Conservation (phyloP, 306 rosid species). For the Rubus parviflorus region DNA sequence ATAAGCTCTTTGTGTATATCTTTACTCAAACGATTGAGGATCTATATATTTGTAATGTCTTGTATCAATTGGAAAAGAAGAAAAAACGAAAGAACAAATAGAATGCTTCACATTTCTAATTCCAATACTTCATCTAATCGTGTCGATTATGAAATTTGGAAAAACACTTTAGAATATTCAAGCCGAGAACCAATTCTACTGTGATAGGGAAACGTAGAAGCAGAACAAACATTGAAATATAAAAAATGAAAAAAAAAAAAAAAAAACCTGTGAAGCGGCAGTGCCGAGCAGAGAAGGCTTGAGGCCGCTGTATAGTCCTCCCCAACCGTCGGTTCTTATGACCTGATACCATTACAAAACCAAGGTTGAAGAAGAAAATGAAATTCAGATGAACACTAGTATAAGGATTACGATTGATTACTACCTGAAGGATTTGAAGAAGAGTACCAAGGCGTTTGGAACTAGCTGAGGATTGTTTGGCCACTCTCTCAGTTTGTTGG, state of each 20-base stretch:
- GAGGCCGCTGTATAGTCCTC: slow-evolving; percentile 85
- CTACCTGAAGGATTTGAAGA: slow-evolving; percentile 69
- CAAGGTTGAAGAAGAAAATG: not conserved
- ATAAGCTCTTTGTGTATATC: not conserved
- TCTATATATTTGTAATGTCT: not conserved
- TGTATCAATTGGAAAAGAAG: not conserved
- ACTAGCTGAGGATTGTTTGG: slow-evolving; percentile 35
- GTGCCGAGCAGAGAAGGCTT: slow-evolving; percentile 86
- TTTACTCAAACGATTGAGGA: not conserved
- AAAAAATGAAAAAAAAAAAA: not conserved
- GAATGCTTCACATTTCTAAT: not conserved
- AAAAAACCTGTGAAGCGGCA: slow-evolving; percentile 78
- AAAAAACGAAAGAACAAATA: not conserved
- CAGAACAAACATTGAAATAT: not conserved
- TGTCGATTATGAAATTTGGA: not conserved
- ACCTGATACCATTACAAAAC: slow-evolving; percentile 38
- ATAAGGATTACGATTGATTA: not conserved
- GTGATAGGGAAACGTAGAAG: not conserved
- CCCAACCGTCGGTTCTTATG: slow-evolving; percentile 71
- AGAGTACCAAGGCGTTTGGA: slow-evolving; percentile 44
- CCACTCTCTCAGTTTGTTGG: slow-evolving; percentile 79
- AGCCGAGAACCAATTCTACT: not conserved
- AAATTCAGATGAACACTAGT: not conserved
- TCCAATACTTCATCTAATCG: not conserved
- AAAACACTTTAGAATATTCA: not conserved